Base-by-base conservation (phyloP, 371 early-diverging fungal genomes). In the Smittium culicis region DNA sequence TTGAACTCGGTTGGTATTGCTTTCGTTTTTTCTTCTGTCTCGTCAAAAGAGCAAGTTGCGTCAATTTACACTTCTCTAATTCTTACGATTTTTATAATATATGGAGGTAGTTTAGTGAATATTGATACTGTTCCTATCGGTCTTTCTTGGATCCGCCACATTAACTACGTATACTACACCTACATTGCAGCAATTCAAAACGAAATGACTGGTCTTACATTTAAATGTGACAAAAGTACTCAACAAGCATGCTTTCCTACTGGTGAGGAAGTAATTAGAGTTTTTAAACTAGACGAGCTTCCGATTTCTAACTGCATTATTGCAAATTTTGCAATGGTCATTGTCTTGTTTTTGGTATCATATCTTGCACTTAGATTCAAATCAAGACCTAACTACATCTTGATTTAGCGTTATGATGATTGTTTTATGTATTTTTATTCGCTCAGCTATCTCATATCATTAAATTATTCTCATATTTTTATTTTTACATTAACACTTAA, bases 111-210 rank as follows among this genome's bases (percentile, higher is more conserved):
- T 28, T 80, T 88, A 54, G 81, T 88, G 72, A 84, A 87, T 61
- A 82, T 87, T 3, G 79, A 82, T 34, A 30, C 61, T 8, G 69
- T 75, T 3, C 88, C 90, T 86, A 88, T 89, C 29, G 63, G 70
- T 35, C 88, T 92, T 77, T 45, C 45, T 58, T 90, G 89, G 88
- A 75, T 82, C 17, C 66, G 79, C 0, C 88, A 88, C 88, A 84
- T 92, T 82, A 89, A 88, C 73, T 86, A 84, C 82, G 66, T 88
- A n/a, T 83, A 88, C 2, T 86, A 85, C 71, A 83, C 83, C 64
- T 90, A 92, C 73, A 75, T 85, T 72, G 89, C 86, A 64, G 75
- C 89, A 11, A 79, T 90, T 5, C 81, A 83, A 65, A 88, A 84
- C 67, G 89, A 85, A 31, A 75, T 92, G 69, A 78, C 84, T 28